Percentiles rank a stretch among this genome's conserved stretches.
phyloP scores from a whole-genome alignment of 306 rosid genomes.

The Lathyrus oleraceus region DNA sequence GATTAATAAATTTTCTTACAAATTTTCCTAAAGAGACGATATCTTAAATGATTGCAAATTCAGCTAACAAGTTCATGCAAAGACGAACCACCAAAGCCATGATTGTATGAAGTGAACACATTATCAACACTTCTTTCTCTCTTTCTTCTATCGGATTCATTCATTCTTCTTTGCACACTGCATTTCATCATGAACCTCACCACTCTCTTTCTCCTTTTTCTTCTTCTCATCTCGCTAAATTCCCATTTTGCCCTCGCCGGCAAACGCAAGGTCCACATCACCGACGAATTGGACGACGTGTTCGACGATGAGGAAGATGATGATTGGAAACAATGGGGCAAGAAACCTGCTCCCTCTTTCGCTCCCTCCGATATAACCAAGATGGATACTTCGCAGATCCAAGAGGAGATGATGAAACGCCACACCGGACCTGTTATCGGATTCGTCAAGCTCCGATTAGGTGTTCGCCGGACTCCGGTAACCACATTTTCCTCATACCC shows the following conservation, averaged over 20 bases:
- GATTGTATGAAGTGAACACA: not conserved
- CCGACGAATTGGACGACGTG: slow-evolving; percentile 88
- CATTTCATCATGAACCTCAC: slow-evolving; percentile 32
- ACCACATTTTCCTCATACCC: not conserved
- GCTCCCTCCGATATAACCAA: slow-evolving; percentile 59
- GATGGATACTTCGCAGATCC: slow-evolving; percentile 72
- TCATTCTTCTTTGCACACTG: not conserved
- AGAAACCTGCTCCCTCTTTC: slow-evolving; percentile 51
- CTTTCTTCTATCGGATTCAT: not conserved
- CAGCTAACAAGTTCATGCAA: not conserved
- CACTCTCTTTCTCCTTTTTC: slow-evolving; percentile 34
- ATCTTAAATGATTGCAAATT: too few relatives aligned
- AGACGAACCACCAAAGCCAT: not conserved
- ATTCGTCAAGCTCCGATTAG: slow-evolving; percentile 81
- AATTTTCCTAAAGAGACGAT: too few relatives aligned
- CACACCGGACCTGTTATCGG: slow-evolving; percentile 72
- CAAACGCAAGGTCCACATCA: slow-evolving; percentile 64
- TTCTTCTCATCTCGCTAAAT: slow-evolving; percentile 7
- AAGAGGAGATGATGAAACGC: slow-evolving; percentile 71
- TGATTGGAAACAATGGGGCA: slow-evolving; percentile 84
- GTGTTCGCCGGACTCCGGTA: slow-evolving; percentile 65
- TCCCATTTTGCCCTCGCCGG: slow-evolving; percentile 45
- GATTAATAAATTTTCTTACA: too few relatives aligned
- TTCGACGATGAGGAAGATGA: slow-evolving; percentile 92
- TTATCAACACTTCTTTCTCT: not conserved